phyloP scores from a whole-genome alignment of 257 asterid species.

The Datura wrightii region DNA sequence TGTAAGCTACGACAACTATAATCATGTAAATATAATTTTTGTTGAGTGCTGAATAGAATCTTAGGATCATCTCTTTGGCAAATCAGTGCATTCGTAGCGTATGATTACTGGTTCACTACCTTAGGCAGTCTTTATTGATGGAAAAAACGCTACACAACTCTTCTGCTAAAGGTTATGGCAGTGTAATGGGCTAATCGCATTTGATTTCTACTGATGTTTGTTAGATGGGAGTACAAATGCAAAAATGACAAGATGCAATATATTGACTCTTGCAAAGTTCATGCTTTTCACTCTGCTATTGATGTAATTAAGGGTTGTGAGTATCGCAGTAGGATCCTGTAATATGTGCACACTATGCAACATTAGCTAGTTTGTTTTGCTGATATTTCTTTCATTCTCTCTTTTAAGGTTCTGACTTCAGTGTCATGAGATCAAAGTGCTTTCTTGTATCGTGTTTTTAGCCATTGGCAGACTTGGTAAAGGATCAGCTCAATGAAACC shows the following conservation, averaged over 20 bases:
- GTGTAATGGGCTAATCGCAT: neutral
- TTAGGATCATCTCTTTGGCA: neutral
- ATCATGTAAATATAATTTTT: neutral
- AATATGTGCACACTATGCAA: neutral
- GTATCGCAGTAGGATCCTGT: neutral
- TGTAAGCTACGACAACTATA: neutral
- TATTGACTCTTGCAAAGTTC: neutral
- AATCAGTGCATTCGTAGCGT: neutral
- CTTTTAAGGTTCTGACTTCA: neutral
- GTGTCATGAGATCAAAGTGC: conserved; percentile 16
- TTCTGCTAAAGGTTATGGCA: neutral
- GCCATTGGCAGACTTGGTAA: neutral
- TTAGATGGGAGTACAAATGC: neutral
- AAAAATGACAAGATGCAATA: neutral
- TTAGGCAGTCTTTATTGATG: neutral
- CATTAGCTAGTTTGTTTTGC: conserved; percentile 15
- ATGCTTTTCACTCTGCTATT: neutral
- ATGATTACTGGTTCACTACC: neutral
- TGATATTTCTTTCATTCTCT: conserved; percentile 6
- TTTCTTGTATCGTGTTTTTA: neutral
- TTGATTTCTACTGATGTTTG: conserved; percentile 15
- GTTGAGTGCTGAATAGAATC: conserved; percentile 15
- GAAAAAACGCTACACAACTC: neutral
- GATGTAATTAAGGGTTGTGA: neutral
- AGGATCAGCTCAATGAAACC: neutral